Evolutionary conservation across 192 early-diverging fungal species (phyloP), one percentile per base, ranked within the genome.

Genomic region (Podila minutissima): DNA sequence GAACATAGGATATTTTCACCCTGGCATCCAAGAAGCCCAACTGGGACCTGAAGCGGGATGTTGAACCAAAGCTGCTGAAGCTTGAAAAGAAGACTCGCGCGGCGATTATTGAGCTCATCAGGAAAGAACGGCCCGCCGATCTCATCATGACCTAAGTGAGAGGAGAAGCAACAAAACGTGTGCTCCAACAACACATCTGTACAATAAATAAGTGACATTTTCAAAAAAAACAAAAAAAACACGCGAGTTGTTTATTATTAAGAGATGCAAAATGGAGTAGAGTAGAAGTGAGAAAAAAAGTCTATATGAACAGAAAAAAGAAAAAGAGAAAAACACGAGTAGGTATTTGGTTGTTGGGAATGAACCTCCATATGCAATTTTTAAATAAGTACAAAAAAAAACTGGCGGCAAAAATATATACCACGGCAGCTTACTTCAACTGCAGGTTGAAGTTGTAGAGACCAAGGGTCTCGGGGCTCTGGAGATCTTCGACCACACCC

Each of bases 31-130:
- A 90, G 69, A 94, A 93, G 37, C 89, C 95, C 4, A 95, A 98
- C 72, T 97, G 93, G 94, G 96, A 98, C 82, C 74, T 98, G 61
- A 95, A 95, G 71, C 86, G 93, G 31, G 96, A 97, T 82, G 83
- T 98, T 24, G 92, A 96, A 68, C 90, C 88, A 37, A 93, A 91
- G 69, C 67, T 95, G 64, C 89, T 88, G 20, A 89, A 86, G 62
- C 81, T 98, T 48, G 93, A 95, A 64, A 86, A 87, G 41, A 86
- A 78, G 59, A 96, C 94, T 15, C 86, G 94, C 35, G 74, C 82
- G 7, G 91, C 93, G 4, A 87, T 96, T 29, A 90, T 93, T 12
- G 89, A 97, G 41, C 66, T 95, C 59, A 94, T 97, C 63, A 88
- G 95, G 78, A 83, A 84, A 58, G 77, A 81, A 26, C 35, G 77